These are phyloP conservation scores for Coprinopsis sp. DNA, from an alignment of 768 basidiomycete genomes.

Conservation along the genomic window DNA sequence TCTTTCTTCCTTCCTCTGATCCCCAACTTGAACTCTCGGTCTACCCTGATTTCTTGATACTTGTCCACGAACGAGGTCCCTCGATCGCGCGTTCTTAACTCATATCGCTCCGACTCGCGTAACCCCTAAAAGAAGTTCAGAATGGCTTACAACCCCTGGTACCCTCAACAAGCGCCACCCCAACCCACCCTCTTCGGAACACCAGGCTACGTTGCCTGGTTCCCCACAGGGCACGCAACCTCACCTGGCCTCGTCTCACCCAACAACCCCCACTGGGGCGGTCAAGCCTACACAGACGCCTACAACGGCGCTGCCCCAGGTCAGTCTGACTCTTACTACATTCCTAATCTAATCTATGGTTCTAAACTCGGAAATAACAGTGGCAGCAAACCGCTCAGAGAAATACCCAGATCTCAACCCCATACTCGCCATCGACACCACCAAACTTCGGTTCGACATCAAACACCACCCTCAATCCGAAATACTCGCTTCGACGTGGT, in stretches of 20 bases:
- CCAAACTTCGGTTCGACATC: constrained; percentile 48
- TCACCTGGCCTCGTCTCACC: too few relatives aligned
- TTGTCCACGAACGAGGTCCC: too few relatives aligned
- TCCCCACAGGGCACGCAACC: too few relatives aligned
- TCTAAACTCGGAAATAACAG: not conserved
- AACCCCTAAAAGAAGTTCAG: too few relatives aligned
- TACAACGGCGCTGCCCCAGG: constrained; percentile 5
- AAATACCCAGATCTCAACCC: constrained; percentile 53
- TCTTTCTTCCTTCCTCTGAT: too few relatives aligned
- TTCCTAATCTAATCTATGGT: not conserved
- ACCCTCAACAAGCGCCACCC: too few relatives aligned
- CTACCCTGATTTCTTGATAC: too few relatives aligned
- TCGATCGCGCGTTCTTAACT: too few relatives aligned
- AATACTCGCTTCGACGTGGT: constrained; percentile 40
- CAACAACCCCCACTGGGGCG: constrained; percentile 5
- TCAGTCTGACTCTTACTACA: not conserved
- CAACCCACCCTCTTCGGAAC: not conserved
- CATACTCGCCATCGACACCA: constrained; percentile 47
- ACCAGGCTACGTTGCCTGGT: not conserved
- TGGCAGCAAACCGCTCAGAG: constrained; percentile 15
- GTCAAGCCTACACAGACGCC: constrained; percentile 6
- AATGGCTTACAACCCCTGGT: too few relatives aligned
- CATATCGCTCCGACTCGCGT: too few relatives aligned
- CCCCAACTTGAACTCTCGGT: too few relatives aligned
- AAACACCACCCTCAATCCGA: constrained; percentile 37